Evolutionary conservation across 23 red algal genomes (phyloP), one percentile per base, ranked within the genome.

Genomic region (Gracilaria caudata): DNA sequence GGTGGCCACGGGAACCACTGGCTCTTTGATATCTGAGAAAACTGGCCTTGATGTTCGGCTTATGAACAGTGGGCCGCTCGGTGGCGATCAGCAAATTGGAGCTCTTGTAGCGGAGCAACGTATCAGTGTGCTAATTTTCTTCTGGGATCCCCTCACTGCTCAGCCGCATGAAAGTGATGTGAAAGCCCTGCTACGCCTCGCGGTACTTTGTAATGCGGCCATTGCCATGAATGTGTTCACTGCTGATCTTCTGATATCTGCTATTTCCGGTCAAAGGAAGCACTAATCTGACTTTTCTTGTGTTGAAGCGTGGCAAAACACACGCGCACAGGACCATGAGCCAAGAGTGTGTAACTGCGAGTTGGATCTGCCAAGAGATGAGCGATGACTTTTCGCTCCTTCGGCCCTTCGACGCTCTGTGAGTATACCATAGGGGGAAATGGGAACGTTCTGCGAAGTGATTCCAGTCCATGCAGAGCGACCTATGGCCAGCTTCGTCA

Each of bases 21-120:
- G 70, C 20, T 47, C 39, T 7, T 49, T 75, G 39, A 75, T 75
- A 4, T 29, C 20, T 13, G 25, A 75, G 40, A 21, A 43, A 19
- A 75, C 70, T 26, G 70, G 70, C 4, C 43, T 75, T 43, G 25
- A 75, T 75, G 70, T 75, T 39, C 39, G 43, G 37, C 70, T 75
- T 9, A 75, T 75, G 70, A 75, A 75, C 39, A 75, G 70, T 49
- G 70, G 70, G 7, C 70, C 70, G 1, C 70, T 75, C 26, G 70
- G 70, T 49, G 70, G 70, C 49, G 70, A 75, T 21, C 70, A 75
- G 40, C 70, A 75, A 75, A 75, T 75, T 75, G 70, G 70, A 6
- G 70, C 70, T 49, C 70, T 75, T 7, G 70, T 75, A 21, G 70
- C 70, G 5, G 70, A 75, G 24, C 38, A 75, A 49, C 34, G 21